Evolutionary conservation across 441 rosid species (phyloP), one percentile per base, ranked within the genome.

Genomic region (Macaranga tanarius): DNA sequence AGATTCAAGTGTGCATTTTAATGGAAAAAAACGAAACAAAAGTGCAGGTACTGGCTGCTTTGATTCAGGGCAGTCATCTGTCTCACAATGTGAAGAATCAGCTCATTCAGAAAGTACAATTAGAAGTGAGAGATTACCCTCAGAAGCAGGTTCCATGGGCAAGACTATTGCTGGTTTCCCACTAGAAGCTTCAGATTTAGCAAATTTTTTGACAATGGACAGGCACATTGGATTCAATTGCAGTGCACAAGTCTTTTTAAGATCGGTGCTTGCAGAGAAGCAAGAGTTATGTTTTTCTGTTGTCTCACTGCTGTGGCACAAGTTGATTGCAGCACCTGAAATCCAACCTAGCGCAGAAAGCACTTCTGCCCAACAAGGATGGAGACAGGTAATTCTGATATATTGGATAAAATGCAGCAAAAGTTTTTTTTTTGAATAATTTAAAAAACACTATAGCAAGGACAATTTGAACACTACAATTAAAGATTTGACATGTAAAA

Each of bases 331-430:
- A 57, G 83, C 98, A 48, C 99, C 99, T 10, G 99, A 95, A 80
- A 92, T 88, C 74, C 95, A 91, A 80, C 98, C 89, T 26, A 84
- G 86, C 57, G 95, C 95, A 0, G 99, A 90, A 86, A 93, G 99
- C 86, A 93, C 97, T 67, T 95, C 99, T 51, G 98, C 99, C 62
- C 99, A 89, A 26, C 99, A 95, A 83, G 99, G 99, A 82, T 95
- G 99, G 98, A 87, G 95, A 90, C 99, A 95, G 98, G 99, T 95
- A 85, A 76, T 51, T 67, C 64, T 15, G 54, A 28, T 50, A 2
- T 71, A 58, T 51, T 23, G 19, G 7, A 42, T 20, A 42, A 40
- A 62, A 40, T 40, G 48, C 50, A 25, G 28, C 45, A 10, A n/a
- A 7, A 38, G n/a, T n/a, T 40, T 7, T 40, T 38, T 59, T 58